phyloP scores from a whole-genome alignment of 2,329 filamentous ascomycete genomes.

The Elsinoe perseae region DNA sequence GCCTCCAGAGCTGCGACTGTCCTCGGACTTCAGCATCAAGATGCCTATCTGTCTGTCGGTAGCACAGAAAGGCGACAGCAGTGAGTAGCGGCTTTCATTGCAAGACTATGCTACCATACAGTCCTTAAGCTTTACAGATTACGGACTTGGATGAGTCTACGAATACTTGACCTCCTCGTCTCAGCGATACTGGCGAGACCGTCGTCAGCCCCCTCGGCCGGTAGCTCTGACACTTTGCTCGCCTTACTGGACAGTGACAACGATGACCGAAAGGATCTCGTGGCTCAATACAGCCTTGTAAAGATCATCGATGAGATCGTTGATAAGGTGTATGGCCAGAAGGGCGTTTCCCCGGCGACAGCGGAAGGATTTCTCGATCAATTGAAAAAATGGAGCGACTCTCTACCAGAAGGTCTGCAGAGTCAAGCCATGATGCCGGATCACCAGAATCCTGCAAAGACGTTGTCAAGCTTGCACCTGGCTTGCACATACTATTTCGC shows the following conservation, averaged over 20 bases:
- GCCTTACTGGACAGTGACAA: not conserved
- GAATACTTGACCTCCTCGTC: slow-evolving; percentile 41
- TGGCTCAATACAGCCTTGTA: not conserved
- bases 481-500: slow-evolving; percentile 54
- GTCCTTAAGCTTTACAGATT: slow-evolving; percentile 26
- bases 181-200: slow-evolving; percentile 45
- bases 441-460: not conserved
- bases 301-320: slow-evolving; percentile 8
- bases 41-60: slow-evolving; percentile 15
- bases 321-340: slow-evolving; percentile 3
- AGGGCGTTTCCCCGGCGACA: not conserved
- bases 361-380: not conserved
- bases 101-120: not conserved
- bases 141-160: slow-evolving; percentile 41
- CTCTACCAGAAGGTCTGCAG: not conserved
- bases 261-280: not conserved
- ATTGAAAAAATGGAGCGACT: not conserved
- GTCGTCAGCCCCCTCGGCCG: slow-evolving; percentile 25
- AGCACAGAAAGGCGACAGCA: slow-evolving; percentile 17
- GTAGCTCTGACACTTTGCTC: slow-evolving; percentile 19
- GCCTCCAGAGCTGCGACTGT: slow-evolving; percentile 51
- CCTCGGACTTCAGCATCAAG: slow-evolving; percentile 45
- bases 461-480: slow-evolving; percentile 38
- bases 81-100: slow-evolving; percentile 7
- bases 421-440: not conserved